Evolutionary conservation across 345 rosid genomes (phyloP).

Genomic region (Ceriops tagal): DNA sequence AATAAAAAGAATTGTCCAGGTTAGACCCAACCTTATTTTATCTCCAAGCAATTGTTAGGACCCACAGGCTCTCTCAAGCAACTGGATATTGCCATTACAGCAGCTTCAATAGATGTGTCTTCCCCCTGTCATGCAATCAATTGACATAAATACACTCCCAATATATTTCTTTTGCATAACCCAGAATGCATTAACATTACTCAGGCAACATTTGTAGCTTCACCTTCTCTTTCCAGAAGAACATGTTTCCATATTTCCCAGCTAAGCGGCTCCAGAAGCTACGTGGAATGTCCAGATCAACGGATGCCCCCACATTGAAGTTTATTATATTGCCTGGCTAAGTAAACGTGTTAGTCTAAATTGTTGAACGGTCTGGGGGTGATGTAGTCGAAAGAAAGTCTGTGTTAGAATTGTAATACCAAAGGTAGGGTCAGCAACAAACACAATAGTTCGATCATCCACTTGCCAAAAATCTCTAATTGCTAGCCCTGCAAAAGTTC

Average conservation of each 20-base stretch:
- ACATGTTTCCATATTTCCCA: conserved; percentile 59
- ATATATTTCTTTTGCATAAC: not conserved
- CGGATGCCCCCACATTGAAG: conserved; percentile 75
- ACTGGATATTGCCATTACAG: conserved; percentile 79
- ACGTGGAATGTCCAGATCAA: conserved; percentile 77
- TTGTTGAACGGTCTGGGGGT: conserved; percentile 3
- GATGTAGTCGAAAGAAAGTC: conserved; percentile 4
- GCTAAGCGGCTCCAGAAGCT: conserved; percentile 87
- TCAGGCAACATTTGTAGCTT: conserved; percentile 6
- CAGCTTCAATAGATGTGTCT: conserved; percentile 87
- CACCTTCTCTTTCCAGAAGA: conserved; percentile 88
- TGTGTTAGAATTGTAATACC: conserved; percentile 39
- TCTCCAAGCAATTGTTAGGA: conserved; percentile 71
- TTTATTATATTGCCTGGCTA: conserved; percentile 68
- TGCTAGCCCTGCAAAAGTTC: conserved; percentile 58
- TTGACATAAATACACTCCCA: conserved; percentile 3
- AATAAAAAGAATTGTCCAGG: conserved; percentile 1
- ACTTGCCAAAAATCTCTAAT: conserved; percentile 83
- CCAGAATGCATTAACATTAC: not conserved
- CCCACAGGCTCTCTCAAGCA: conserved; percentile 82
- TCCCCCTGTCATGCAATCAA: conserved; percentile 60
- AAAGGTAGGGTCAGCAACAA: conserved; percentile 87
- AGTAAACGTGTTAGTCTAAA: conserved; percentile 9
- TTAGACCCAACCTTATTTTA: conserved; percentile 32
- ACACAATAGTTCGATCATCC: conserved; percentile 81